phyloP scores from a whole-genome alignment of 1,139 yeast species.

The Suhomyces wounanorum region DNA sequence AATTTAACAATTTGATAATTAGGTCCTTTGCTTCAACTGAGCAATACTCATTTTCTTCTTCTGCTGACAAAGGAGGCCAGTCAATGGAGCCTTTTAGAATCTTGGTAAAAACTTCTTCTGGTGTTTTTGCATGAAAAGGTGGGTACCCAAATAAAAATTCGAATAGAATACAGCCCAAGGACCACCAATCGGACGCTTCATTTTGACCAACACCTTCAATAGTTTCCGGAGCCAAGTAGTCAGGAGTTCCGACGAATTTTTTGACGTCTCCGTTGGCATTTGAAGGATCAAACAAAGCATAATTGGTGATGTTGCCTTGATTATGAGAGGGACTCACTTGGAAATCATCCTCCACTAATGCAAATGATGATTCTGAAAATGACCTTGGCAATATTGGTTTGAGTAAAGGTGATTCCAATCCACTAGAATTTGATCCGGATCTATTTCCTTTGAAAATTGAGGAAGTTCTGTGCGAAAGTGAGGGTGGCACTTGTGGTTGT shows the following conservation, averaged over 20 bases:
- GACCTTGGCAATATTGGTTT: slow-evolving; percentile 52
- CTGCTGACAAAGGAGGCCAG: slow-evolving; percentile 70
- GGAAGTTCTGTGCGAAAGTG: slow-evolving; percentile 17
- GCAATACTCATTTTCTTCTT: slow-evolving; percentile 55
- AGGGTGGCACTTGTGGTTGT: slow-evolving; percentile 16
- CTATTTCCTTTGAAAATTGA: slow-evolving; percentile 21
- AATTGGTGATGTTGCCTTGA: slow-evolving; percentile 35
- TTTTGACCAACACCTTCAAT: slow-evolving; percentile 84
- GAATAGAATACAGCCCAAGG: slow-evolving; percentile 91
- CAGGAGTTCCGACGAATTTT: slow-evolving; percentile 95
- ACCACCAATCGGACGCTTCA: slow-evolving; percentile 97
- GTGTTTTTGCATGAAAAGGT: slow-evolving; percentile 86
- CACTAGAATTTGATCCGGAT: slow-evolving; percentile 39
- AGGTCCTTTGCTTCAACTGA: slow-evolving; percentile 74
- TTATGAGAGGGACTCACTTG: slow-evolving; percentile 30
- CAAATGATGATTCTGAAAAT: slow-evolving; percentile 57
- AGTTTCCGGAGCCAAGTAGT: slow-evolving; percentile 95
- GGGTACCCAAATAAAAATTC: slow-evolving; percentile 93
- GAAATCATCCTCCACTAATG: slow-evolving; percentile 51
- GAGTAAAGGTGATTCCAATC: slow-evolving; percentile 50
- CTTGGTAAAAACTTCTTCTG: slow-evolving; percentile 79
- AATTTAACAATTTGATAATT: slow-evolving; percentile 58
- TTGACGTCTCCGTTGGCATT: slow-evolving; percentile 42
- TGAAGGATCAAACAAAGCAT: slow-evolving; percentile 73
- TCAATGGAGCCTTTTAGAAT: slow-evolving; percentile 72